These are phyloP conservation scores for Ceratobasidium sp. DNA, from an alignment of 1,284 basidiomycete genomes.

Conservation along the genomic window DNA sequence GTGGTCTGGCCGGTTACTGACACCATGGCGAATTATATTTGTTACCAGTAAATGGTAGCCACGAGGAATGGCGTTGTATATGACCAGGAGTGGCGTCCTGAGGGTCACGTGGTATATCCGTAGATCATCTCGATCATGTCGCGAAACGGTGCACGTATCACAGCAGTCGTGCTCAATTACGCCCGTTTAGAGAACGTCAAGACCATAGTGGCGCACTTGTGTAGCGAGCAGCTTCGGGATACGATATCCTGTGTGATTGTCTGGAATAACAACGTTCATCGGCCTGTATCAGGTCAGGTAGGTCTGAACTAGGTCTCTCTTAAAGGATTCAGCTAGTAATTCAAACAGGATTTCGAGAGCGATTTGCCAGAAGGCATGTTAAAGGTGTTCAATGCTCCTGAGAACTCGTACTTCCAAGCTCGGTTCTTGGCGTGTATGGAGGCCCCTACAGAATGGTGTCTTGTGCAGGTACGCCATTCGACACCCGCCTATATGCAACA, in stretches of 20 bases:
- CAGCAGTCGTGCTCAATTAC: conserved; percentile 24
- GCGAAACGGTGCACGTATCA: neutral
- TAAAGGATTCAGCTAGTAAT: no score
- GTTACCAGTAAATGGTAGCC: no score
- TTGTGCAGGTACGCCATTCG: conserved; percentile 3
- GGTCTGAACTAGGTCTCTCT: no score
- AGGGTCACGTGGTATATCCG: no score
- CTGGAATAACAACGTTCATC: conserved; percentile 22
- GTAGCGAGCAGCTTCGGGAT: conserved; percentile 5
- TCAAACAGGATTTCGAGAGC: conserved; percentile 4
- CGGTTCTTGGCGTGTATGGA: conserved; percentile 30
- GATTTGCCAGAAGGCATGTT: conserved; percentile 5
- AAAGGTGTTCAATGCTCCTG: conserved; percentile 3
- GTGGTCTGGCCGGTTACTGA: no score
- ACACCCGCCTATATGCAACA: neutral
- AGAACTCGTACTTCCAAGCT: conserved; percentile 22
- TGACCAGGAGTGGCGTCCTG: no score
- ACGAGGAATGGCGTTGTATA: no score
- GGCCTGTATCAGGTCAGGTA: neutral
- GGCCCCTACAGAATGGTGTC: conserved; percentile 5
- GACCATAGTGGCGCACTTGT: conserved; percentile 12
- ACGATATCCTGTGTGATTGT: conserved; percentile 16
- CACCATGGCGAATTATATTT: no score
- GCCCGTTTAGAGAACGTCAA: conserved; percentile 30
- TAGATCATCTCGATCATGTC: no score